Conservation (phyloP, 2,329 filamentous ascomycete genomes). For the Colletotrichum tropicale region DNA sequence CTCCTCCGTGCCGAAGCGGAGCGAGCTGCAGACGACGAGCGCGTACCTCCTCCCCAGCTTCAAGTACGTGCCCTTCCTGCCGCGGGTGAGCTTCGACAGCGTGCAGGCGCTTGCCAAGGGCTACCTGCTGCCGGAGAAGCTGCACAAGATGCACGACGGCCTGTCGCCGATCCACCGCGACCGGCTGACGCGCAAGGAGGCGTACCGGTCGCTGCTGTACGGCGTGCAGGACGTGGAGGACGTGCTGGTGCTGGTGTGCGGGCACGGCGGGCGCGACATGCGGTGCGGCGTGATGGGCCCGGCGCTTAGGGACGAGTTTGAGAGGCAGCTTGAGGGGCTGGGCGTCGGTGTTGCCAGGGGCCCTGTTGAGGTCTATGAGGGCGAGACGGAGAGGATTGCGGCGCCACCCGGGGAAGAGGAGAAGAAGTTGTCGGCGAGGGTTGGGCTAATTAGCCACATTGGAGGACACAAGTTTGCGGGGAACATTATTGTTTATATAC, state of each 20-base stretch:
- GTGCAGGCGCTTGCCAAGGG: slow-evolving; percentile 65
- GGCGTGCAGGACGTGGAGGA: slow-evolving; percentile 68
- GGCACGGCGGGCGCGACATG: slow-evolving; percentile 80
- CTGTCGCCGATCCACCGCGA: slow-evolving; percentile 64
- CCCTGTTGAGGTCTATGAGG: slow-evolving; percentile 42
- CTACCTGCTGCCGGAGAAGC: slow-evolving; percentile 66
- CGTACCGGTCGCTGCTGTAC: slow-evolving; percentile 54
- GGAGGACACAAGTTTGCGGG: slow-evolving; percentile 87
- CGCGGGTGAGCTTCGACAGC: slow-evolving; percentile 62
- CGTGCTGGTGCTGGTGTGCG: slow-evolving; percentile 83
- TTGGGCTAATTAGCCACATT: slow-evolving; percentile 79
- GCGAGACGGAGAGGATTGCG: slow-evolving; percentile 12
- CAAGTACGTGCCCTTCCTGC: slow-evolving; percentile 76
- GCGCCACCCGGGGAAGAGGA: slow-evolving; percentile 3
- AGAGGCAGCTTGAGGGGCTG: slow-evolving; percentile 54
- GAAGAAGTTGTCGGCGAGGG: slow-evolving; percentile 51
- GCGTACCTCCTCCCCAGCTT: slow-evolving; percentile 84
- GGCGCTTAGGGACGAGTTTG: slow-evolving; percentile 73
- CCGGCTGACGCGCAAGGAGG: slow-evolving; percentile 53
- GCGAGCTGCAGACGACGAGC: slow-evolving; percentile 59
- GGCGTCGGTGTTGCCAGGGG: slow-evolving; percentile 55
- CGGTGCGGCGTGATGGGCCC: slow-evolving; percentile 85
- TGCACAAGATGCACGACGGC: slow-evolving; percentile 65
- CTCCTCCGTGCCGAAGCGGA: slow-evolving; percentile 52
- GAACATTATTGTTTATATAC: slow-evolving; percentile 82